Evolutionary conservation across 768 basidiomycete genomes (phyloP).

Genomic region (Leccinum aurantiacum): DNA sequence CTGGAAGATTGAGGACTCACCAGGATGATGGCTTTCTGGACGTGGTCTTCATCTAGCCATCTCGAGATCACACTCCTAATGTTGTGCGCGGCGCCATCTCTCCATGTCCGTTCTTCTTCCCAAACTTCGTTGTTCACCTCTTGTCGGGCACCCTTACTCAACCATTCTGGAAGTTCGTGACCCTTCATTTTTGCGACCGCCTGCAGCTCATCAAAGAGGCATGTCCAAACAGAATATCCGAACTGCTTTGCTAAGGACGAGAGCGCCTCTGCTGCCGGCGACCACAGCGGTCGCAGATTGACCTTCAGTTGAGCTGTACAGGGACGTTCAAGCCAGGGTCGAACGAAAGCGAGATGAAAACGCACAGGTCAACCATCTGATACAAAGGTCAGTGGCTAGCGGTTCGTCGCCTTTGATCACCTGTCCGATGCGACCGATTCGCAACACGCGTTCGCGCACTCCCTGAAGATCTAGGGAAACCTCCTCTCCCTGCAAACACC

Average conservation of each 20-base stretch:
- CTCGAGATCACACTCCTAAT: conserved; percentile 46
- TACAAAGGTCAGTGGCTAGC: conserved; percentile 58
- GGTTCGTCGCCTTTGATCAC: conserved; percentile 53
- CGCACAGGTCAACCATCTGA: conserved; percentile 73
- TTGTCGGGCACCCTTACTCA: conserved; percentile 24
- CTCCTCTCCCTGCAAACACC: conserved; percentile 79
- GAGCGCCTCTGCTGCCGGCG: conserved; percentile 71
- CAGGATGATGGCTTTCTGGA: conserved; percentile 33
- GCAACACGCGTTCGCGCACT: conserved; percentile 79
- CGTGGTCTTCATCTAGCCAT: conserved; percentile 42
- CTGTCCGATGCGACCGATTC: conserved; percentile 70
- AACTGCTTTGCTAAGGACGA: conserved; percentile 52
- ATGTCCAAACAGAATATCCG: conserved; percentile 69
- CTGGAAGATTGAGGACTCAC: conserved; percentile 25
- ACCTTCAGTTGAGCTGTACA: conserved; percentile 84
- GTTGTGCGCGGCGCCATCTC: conserved; percentile 71
- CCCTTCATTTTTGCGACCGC: conserved; percentile 20
- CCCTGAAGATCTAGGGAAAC: conserved; percentile 76
- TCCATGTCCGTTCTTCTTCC: conserved; percentile 77
- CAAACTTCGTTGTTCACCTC: conserved; percentile 34
- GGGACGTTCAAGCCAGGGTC: neutral
- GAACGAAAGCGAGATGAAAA: conserved; percentile 4
- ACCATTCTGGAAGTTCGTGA: conserved; percentile 22
- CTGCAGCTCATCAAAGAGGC: conserved; percentile 65
- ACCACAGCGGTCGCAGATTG: conserved; percentile 89